Evolutionary conservation across 140 eudicot species (phyloP), one percentile per base, ranked within the genome.

Genomic region (Oenanthe javanica): DNA sequence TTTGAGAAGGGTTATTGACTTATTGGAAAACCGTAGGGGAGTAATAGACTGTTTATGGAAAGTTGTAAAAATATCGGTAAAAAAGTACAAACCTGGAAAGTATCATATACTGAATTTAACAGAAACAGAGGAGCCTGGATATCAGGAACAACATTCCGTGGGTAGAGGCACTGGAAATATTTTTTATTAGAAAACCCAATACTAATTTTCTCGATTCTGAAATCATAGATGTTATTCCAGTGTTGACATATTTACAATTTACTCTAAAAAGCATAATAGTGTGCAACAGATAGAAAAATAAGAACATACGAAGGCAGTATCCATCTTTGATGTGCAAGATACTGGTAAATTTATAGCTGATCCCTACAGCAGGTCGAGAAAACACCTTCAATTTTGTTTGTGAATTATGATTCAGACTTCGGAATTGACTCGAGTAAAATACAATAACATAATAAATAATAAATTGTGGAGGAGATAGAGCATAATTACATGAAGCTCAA

Each of bases 271-370:
- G 38, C 70, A 61, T 23, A 61, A n/a, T 61, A 61, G 38, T 61
- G 9, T n/a, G 23, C 31, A 21, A n/a, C 67, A 61, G 45, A 31
- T 12, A 15, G 23, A 31, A 71, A 31, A 4, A 3, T 14, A 15
- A 7, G 11, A 36, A 18, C 1, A 31, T 71, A 71, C 76, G 51
- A 38, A 14, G 25, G 49, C 14, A 18, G 51, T 0, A 6, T 71
- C 50, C 76, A 71, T 42, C 51, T 71, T 71, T 71, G 76, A 71
- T 38, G 76, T 71, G 76, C 76, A 71, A 71, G 76, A 40, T 42
- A 5, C 48, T 36, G 76, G 76, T 42, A 71, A 71, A 42, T 71
- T 31, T 15, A 4, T 14, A 16, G 76, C 50, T 40, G 76, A 71
- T 36, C 76, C 76, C 76, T 71, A 4, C 23, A 21, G 13, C 40